Conservation (phyloP, 208 protist species). For the Novymonas esmeraldas region DNA sequence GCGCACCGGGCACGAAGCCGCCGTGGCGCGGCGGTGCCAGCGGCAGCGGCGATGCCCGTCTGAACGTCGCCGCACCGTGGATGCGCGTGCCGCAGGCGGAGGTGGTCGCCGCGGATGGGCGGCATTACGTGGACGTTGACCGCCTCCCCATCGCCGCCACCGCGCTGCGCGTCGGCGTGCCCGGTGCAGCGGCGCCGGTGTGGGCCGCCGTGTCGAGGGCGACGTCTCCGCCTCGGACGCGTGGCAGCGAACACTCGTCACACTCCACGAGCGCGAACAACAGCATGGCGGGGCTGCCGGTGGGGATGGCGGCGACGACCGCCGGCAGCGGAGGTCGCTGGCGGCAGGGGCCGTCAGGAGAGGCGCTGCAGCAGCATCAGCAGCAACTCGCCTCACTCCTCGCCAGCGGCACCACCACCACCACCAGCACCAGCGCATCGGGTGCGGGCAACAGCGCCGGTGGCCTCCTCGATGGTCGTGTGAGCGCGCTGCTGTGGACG, state of each 20-base stretch:
- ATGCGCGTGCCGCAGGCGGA: constrained; percentile 24
- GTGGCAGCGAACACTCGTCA: constrained; percentile 11
- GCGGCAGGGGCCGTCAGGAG: neutral
- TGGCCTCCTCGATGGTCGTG: constrained; percentile 14
- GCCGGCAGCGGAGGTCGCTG: neutral
- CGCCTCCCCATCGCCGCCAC: constrained; percentile 3
- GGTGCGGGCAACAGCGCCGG: neutral
- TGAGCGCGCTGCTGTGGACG: constrained; percentile 24
- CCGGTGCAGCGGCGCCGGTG: neutral
- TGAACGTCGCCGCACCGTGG: constrained; percentile 17
- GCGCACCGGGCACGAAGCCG: constrained; percentile 4
- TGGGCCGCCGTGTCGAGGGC: neutral
- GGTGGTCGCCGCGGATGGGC: constrained; percentile 18
- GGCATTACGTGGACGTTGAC: constrained; percentile 26
- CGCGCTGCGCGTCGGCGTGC: neutral
- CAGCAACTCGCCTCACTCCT: neutral
- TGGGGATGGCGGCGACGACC: neutral
- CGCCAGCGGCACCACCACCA: neutral
- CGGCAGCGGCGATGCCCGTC: neutral
- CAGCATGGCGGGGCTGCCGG: constrained; percentile 13
- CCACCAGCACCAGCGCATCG: neutral
- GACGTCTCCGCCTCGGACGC: neutral
- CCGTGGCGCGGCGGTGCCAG: neutral
- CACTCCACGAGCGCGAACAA: constrained; percentile 19
- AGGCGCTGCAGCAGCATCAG: constrained; percentile 7